Base-by-base conservation (phyloP, 2,329 filamentous ascomycete genomes). In the Pseudonectria buxi region DNA sequence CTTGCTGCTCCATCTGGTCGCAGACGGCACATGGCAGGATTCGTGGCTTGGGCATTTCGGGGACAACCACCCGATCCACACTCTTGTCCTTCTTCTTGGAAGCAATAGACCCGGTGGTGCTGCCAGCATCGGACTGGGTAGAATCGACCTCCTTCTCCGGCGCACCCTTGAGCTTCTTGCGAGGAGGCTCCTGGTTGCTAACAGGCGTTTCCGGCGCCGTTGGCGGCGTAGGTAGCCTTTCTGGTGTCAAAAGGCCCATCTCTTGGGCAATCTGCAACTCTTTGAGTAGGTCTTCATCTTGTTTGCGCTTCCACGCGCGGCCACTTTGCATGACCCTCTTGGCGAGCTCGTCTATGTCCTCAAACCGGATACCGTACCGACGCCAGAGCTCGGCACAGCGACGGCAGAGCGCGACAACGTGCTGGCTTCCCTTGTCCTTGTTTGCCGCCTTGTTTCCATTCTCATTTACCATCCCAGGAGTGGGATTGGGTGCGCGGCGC, bases 321-420 rank as follows among this genome's bases (percentile, higher is more conserved):
- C 85, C 84, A 28, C 87, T 86, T 45, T 83, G 78, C 1, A 81
- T 77, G 28, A 94, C 80, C 64, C 95, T 94, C 65, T 89, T 94
- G 26, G 82, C 78, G 26, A 95, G 76, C 51, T 96, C 90, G 28
- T 96, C 92, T 11, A 88, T 75, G 47, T 94, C 86, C 60, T 96
- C 92, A 80, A 87, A 98, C 47, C 94, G 86, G 43, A 98, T 87
- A 12, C 83, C 90, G 60, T 98, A 98, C 46, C 90, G 86, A 32
- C 92, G 82, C 92, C 92, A 98, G 7, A 98, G 69, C 52, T 92
- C 81, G 16, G 89, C 89, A 55, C 92, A 98, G 40, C 90, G 80
- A 39, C 88, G 75, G 57, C 92, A 98, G 4, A 98, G 73, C 4
- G 90, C 89, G 32, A 89, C 74, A 13, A 94, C 76, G 25, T 83